These are phyloP conservation scores for Cyberlindnera mississippiensis DNA, from an alignment of 805 yeast species.

Conservation along the genomic window DNA sequence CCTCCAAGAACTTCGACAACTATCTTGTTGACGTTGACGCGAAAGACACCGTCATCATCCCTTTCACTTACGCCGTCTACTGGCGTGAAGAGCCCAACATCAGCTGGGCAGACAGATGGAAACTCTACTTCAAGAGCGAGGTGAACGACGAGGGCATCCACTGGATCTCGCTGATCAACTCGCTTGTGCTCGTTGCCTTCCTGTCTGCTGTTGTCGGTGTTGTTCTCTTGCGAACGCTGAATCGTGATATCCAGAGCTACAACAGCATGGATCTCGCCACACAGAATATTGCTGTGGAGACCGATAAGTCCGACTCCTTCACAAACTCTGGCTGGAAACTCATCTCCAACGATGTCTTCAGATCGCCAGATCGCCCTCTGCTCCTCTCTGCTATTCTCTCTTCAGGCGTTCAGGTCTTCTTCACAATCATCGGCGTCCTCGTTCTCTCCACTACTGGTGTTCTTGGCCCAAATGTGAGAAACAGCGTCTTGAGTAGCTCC, in stretches of 20 bases:
- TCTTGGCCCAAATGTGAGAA: slow-evolving; percentile 62
- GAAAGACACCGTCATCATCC: slow-evolving; percentile 44
- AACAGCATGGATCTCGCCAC: slow-evolving; percentile 27
- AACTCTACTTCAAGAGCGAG: slow-evolving; percentile 58
- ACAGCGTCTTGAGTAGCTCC: slow-evolving; percentile 61
- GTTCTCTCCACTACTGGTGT: slow-evolving; percentile 53
- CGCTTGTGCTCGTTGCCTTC: slow-evolving; percentile 59
- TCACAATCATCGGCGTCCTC: slow-evolving; percentile 61
- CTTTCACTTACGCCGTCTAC: slow-evolving; percentile 80
- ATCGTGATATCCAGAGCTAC: slow-evolving; percentile 42
- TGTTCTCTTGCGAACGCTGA: slow-evolving; percentile 54
- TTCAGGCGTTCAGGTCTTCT: slow-evolving; percentile 69
- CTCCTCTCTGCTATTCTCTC: slow-evolving; percentile 57
- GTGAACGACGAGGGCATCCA: slow-evolving; percentile 52
- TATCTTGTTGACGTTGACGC: slow-evolving; percentile 46
- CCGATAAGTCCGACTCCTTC: slow-evolving; percentile 26
- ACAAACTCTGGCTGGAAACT: slow-evolving; percentile 48
- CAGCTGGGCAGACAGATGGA: slow-evolving; percentile 70
- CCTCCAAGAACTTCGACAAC: slow-evolving; percentile 54
- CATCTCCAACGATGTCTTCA: slow-evolving; percentile 49
- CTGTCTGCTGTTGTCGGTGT: slow-evolving; percentile 62
- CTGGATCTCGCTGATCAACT: slow-evolving; percentile 74
- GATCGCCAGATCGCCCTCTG: slow-evolving; percentile 45
- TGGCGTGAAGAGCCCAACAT: slow-evolving; percentile 79
- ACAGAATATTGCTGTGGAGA: slow-evolving; percentile 24